Percentiles rank a stretch among this genome's conserved stretches.
phyloP scores from a whole-genome alignment of 192 early-diverging fungal species.

The Coemansia erecta region DNA sequence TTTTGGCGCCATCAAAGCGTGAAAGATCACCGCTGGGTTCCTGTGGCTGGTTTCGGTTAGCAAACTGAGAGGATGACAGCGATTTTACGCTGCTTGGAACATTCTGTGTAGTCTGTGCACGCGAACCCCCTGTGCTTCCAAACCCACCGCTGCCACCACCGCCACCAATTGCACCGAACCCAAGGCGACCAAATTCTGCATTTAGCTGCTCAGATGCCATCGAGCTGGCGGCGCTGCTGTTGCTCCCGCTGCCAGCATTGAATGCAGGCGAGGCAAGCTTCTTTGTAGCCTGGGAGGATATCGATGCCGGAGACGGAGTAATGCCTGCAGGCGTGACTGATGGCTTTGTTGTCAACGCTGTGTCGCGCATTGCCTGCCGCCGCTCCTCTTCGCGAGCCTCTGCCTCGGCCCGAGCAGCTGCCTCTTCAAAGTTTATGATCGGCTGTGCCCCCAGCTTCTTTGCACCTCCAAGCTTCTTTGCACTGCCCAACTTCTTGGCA shows the following conservation, averaged over 20 bases:
- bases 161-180: slow-evolving; percentile 54
- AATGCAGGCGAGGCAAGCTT: not conserved
- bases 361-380: slow-evolving; percentile 51
- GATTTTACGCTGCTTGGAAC: slow-evolving; percentile 11
- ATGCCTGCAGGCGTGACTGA: not conserved
- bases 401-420: slow-evolving; percentile 82
- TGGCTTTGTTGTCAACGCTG: slow-evolving; percentile 11
- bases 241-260: not conserved
- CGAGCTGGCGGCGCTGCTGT: not conserved
- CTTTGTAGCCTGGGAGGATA: not conserved
- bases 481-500: slow-evolving; percentile 45
- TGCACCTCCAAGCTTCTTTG: slow-evolving; percentile 77
- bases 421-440: slow-evolving; percentile 89
- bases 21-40: slow-evolving; percentile 10
- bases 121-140: slow-evolving; percentile 53
- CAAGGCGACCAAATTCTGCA: slow-evolving; percentile 67
- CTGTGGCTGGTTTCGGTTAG: slow-evolving; percentile 14
- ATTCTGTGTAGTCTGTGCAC: slow-evolving; percentile 35
- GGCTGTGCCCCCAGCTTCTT: slow-evolving; percentile 75
- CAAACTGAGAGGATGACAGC: slow-evolving; percentile 26
- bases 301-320: slow-evolving; percentile 2
- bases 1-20: slow-evolving; percentile 77
- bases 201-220: slow-evolving; percentile 56
- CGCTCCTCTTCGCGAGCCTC: slow-evolving; percentile 67
- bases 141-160: slow-evolving; percentile 11